These are phyloP conservation scores for Pseudophaeomoniella oleicola DNA, from an alignment of 2,329 filamentous ascomycete species.

Conservation along the genomic window DNA sequence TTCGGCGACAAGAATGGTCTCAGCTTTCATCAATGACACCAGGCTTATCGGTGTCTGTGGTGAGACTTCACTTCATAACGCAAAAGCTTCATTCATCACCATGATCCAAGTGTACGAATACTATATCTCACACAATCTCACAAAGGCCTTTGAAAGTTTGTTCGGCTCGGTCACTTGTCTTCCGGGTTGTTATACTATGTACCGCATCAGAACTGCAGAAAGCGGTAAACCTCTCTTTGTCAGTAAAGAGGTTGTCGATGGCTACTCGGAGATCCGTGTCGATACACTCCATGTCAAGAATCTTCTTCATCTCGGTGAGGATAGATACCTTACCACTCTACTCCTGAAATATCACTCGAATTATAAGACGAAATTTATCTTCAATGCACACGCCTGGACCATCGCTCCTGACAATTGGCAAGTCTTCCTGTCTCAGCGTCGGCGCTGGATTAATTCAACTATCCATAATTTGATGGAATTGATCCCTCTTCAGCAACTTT, in stretches of 20 bases:
- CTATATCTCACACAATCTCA: conserved; percentile 95
- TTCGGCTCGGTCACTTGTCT: conserved; percentile 96
- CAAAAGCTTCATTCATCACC: conserved; percentile 82
- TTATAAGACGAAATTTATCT: conserved; percentile 98
- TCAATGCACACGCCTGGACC: conserved; percentile 85
- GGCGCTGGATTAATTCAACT: conserved; percentile 98
- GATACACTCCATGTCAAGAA: conserved; percentile 99
- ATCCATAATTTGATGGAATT: conserved; percentile 96
- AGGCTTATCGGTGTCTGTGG: conserved; percentile 88
- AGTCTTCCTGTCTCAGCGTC: conserved; percentile 94
- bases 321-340: conserved; percentile 90
- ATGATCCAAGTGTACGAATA: conserved; percentile 99
- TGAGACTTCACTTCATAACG: conserved; percentile 85
- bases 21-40: conserved; percentile 81
- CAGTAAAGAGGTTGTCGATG: conserved; percentile 75
- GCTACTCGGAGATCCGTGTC: conserved; percentile 84
- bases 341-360: conserved; percentile 81
- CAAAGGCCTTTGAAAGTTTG: conserved; percentile 92
- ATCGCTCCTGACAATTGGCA: conserved; percentile 88
- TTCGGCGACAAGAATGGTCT: conserved; percentile 81
- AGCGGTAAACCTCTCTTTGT: conserved; percentile 93
- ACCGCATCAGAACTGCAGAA: conserved; percentile 86
- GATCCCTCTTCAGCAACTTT: conserved; percentile 82
- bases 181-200: conserved; percentile 98
- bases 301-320: conserved; percentile 85